phyloP scores from a whole-genome alignment of 441 rosid species.

The Erysimum pusillum region DNA sequence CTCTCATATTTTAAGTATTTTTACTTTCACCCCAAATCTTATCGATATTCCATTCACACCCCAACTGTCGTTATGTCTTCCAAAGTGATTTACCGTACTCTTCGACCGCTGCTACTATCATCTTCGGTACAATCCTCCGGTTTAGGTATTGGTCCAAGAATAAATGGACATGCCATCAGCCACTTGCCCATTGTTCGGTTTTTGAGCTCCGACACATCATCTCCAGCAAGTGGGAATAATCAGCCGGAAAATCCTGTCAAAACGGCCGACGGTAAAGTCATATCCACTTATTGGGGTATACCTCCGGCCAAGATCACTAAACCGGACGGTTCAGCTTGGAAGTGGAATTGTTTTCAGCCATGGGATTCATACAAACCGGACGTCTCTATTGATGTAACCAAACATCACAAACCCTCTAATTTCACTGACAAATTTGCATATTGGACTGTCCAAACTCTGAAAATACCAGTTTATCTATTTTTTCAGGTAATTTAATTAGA shows the following conservation, averaged over 20 bases:
- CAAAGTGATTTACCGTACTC: slow-evolving; percentile 34
- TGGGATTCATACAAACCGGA: slow-evolving; percentile 77
- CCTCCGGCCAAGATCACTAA: slow-evolving; percentile 56
- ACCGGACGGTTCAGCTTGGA: slow-evolving; percentile 82
- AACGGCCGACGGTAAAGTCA: slow-evolving; percentile 47
- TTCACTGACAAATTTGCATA: slow-evolving; percentile 66
- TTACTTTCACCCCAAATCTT: slow-evolving; percentile 1
- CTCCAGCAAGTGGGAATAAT: slow-evolving; percentile 17
- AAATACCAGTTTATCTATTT: slow-evolving; percentile 67
- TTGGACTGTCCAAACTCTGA: slow-evolving; percentile 73
- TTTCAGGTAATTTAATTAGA: slow-evolving; percentile 53
- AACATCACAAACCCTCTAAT: slow-evolving; percentile 71
- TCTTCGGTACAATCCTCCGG: slow-evolving; percentile 39
- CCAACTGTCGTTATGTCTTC: slow-evolving; percentile 31
- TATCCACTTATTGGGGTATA: slow-evolving; percentile 80
- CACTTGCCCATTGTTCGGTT: slow-evolving; percentile 19
- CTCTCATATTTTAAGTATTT: neutral
- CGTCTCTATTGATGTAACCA: slow-evolving; percentile 68
- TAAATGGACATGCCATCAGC: slow-evolving; percentile 15
- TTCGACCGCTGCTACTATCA: slow-evolving; percentile 48
- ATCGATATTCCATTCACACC: neutral
- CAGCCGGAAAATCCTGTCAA: slow-evolving; percentile 27
- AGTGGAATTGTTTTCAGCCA: slow-evolving; percentile 84
- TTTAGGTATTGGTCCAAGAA: slow-evolving; percentile 28
- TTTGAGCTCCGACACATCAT: slow-evolving; percentile 26